Percentiles rank a stretch among this genome's conserved stretches.
Evolutionary conservation across 495 filamentous ascomycete genomes (phyloP).

Genomic region (Rhizodiscina lignyota): DNA sequence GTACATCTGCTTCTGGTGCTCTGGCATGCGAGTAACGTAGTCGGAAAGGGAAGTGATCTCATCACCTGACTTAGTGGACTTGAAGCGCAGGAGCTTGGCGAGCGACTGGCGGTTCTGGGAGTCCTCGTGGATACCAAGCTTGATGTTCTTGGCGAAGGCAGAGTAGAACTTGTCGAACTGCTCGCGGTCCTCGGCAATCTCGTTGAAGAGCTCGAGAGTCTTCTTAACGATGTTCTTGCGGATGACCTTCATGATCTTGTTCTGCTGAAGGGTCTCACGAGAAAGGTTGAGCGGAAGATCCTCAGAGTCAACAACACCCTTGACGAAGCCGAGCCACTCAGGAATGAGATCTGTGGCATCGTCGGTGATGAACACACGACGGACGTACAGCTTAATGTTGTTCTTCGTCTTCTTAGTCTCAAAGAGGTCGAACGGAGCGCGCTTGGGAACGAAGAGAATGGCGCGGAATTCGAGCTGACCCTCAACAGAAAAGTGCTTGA

Average conservation of each 20-base stretch:
- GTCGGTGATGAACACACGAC: conserved; percentile 99
- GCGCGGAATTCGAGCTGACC: conserved; percentile 99
- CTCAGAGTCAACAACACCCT: conserved; percentile 99
- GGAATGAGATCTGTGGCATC: conserved; percentile 98
- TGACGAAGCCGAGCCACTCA: conserved; percentile 98
- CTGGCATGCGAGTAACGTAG: conserved; percentile 96
- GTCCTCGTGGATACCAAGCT: conserved; percentile 99
- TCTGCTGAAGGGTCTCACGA: conserved; percentile 99
- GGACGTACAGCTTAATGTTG: conserved; percentile 99
- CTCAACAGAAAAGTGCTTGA: conserved; percentile 99
- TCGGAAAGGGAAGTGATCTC: conserved; percentile 86
- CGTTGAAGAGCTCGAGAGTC: conserved; percentile 94
- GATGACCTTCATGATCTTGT: conserved; percentile 99
- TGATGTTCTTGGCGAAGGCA: conserved; percentile 99
- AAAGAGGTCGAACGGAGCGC: conserved; percentile 97
- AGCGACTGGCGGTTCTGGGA: conserved; percentile 87
- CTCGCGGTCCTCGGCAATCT: conserved; percentile 98
- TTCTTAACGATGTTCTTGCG: conserved; percentile 99
- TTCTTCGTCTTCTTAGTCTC: conserved; percentile 99
- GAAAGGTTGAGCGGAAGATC: conserved; percentile 97
- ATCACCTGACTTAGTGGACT: conserved; percentile 96
- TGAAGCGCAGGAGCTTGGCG: conserved; percentile 96
- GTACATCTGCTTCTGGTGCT: conserved; percentile 99
- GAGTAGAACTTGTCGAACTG: conserved; percentile 99
- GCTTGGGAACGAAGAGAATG: conserved; percentile 98